Percentiles rank a stretch among this genome's conserved stretches.
These are phyloP conservation scores for Moniliophthora roreri DNA, from an alignment of 1,284 basidiomycete genomes.

Conservation along the genomic window DNA sequence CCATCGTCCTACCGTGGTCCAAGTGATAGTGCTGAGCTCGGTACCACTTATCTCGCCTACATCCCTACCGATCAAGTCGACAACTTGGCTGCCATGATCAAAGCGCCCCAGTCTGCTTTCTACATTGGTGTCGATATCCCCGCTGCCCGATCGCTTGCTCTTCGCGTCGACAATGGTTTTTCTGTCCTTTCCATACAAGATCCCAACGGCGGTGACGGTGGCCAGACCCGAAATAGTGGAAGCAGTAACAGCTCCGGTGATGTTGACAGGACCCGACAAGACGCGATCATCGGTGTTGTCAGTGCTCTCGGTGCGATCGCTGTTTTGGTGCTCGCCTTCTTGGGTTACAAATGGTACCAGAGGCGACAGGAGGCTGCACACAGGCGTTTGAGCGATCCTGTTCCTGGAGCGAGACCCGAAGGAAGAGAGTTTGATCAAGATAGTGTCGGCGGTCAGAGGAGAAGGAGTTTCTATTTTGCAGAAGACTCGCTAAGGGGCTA, in stretches of 20 bases:
- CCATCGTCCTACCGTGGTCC: constrained; percentile 51
- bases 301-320: constrained; percentile 72
- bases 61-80: constrained; percentile 50
- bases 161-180: constrained; percentile 60
- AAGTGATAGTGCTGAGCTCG: constrained; percentile 44
- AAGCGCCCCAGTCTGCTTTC: constrained; percentile 53
- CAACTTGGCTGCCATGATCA: constrained; percentile 55
- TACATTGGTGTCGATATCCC: constrained; percentile 46
- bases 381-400: constrained; percentile 56
- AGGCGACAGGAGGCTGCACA: constrained; percentile 62
- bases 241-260: constrained; percentile 24
- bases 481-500: constrained; percentile 74
- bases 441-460: constrained; percentile 64
- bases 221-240: constrained; percentile 20
- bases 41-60: constrained; percentile 62
- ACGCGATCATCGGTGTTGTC: constrained; percentile 82
- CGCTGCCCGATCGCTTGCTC: constrained; percentile 51
- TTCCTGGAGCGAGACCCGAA: constrained; percentile 46
- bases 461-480: constrained; percentile 80
- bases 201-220: constrained; percentile 23
- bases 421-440: constrained; percentile 74
- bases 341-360: constrained; percentile 60
- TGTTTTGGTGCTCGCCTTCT: constrained; percentile 62
- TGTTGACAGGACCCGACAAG: constrained; percentile 48
- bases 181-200: constrained; percentile 47